These are phyloP conservation scores for Styphnolobium japonicum DNA, from an alignment of 306 rosid genomes.

Conservation along the genomic window DNA sequence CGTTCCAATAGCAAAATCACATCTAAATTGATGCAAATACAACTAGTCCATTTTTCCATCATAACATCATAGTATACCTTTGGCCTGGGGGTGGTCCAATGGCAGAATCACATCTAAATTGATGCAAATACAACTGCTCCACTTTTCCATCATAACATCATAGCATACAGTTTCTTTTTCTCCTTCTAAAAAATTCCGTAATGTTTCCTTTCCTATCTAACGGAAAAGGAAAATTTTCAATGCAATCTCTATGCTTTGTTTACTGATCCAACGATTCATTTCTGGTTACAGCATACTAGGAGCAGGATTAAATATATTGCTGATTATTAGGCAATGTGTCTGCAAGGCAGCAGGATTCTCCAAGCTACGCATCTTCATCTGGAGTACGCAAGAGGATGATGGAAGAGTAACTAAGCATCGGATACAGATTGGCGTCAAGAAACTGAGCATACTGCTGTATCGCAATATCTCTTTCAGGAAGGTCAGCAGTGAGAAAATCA, in stretches of 20 bases:
- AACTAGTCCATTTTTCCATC: constrained; percentile 3
- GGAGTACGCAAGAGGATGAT: constrained; percentile 70
- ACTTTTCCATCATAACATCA: constrained; percentile 5
- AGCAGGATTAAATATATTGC: not conserved
- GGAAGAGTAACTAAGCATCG: constrained; percentile 96
- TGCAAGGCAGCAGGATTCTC: constrained; percentile 1
- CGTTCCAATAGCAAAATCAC: not conserved
- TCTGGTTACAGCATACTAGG: not conserved
- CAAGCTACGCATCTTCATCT: constrained; percentile 36
- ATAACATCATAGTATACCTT: constrained; percentile 5
- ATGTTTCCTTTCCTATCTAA: not conserved
- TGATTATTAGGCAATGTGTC: not conserved
- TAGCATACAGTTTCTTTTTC: not conserved
- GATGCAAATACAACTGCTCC: not conserved
- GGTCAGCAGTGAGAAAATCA: constrained; percentile 67
- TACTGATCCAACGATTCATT: not conserved
- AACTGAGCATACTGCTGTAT: constrained; percentile 76
- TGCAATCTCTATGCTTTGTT: not conserved
- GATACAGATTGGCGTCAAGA: constrained; percentile 75
- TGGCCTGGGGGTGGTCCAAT: no score
- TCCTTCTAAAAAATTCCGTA: not conserved
- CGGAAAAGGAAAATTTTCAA: not conserved
- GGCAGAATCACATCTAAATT: not conserved
- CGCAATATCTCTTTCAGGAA: constrained; percentile 67
- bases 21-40: not conserved